Conservation (phyloP, 306 rosid species). For the Betula pendula region DNA sequence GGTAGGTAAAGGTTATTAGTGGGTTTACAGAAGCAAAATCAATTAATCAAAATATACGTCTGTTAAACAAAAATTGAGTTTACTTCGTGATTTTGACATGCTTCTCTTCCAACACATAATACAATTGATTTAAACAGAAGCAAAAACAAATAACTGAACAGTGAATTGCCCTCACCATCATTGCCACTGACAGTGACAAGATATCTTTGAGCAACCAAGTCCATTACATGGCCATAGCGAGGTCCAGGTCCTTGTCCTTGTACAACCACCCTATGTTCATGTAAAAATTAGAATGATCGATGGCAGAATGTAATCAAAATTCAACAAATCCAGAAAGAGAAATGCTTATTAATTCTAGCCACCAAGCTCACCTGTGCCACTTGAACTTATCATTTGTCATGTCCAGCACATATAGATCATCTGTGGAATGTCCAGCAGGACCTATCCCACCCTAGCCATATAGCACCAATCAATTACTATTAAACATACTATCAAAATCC, state of each 20-base stretch:
- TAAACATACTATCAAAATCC: conserved; percentile 18
- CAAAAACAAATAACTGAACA: conserved; percentile 9
- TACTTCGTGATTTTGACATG: neutral
- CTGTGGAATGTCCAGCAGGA: conserved; percentile 99
- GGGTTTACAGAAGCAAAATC: neutral
- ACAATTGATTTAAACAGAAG: neutral
- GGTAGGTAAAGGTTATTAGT: neutral
- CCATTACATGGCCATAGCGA: conserved; percentile 99
- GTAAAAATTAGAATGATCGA: conserved; percentile 21
- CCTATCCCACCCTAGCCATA: conserved; percentile 95
- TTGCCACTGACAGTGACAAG: conserved; percentile 94
- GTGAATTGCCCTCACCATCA: conserved; percentile 69
- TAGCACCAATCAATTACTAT: conserved; percentile 36
- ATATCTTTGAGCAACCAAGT: conserved; percentile 98
- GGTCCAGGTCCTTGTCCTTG: conserved; percentile 99
- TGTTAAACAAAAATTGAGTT: neutral
- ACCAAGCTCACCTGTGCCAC: conserved; percentile 88
- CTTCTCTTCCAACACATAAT: neutral
- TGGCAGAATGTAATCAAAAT: conserved; percentile 10
- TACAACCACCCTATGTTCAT: conserved; percentile 76
- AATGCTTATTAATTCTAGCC: conserved; percentile 18
- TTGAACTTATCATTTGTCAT: conserved; percentile 84
- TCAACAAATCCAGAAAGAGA: conserved; percentile 15
- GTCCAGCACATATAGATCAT: conserved; percentile 91
- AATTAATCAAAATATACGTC: neutral